Evolutionary conservation across 2,329 filamentous ascomycete species (phyloP), one percentile per base, ranked within the genome.

Genomic region (Microcera coccophila): DNA sequence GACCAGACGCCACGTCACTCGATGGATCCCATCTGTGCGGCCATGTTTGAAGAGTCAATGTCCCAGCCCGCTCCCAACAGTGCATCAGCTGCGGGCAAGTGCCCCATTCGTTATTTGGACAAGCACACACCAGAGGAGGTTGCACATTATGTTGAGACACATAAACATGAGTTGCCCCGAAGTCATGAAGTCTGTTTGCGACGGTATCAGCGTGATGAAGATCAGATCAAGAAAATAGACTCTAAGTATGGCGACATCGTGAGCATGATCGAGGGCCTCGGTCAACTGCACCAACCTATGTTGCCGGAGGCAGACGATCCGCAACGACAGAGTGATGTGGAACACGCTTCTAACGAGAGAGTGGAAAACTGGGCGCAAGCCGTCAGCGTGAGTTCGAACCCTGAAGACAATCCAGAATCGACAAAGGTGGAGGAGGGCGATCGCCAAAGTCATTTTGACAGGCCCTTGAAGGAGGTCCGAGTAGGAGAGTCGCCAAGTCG

Each of bases 91-190:
- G 72, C 65, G 28, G 66, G 79, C 43, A 89, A 89, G 61, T 97
- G 91, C 65, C 91, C 91, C 3, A 97, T 97, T 47, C 86, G 91
- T 36, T 96, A 86, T 68, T 74, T 96, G 61, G 85, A 96, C 65
- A 85, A 95, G 63, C 90, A 95, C 61, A 90, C 89, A 2, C 88
- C 91, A 2, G 88, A 95, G 69, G 90, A 96, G 62, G 84, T 97
- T 48, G 91, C 91, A 12, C 81, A 86, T 59, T 97, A 95, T 64
- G 89, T 97, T 59, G 88, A 96, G 64, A 90, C 84, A 39, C 90
- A 96, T 70, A 96, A 96, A 65, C 90, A 97, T 66, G 87, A 95
- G 64, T 79, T 97, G 41, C 91, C 91, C 9, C 81, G 91, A 56
- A 96, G 90, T 62, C 91, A 97, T 66, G 89, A 94, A 62, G 80